phyloP scores from a whole-genome alignment of 1,284 basidiomycete species.

The Trametes versicolor region DNA sequence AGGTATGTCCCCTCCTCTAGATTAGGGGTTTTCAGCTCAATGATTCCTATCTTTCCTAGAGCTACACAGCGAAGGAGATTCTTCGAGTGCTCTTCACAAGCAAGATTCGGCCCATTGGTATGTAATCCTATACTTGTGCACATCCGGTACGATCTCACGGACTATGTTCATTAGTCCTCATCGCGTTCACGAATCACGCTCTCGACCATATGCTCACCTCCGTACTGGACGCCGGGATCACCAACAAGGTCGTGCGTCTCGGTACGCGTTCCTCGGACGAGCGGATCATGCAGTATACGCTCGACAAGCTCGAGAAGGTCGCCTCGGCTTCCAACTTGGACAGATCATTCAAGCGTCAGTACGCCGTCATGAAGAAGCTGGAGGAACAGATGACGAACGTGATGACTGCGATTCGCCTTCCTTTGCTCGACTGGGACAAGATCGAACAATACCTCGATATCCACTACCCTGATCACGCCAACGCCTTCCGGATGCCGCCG shows the following conservation, averaged over 20 bases:
- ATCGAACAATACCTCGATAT: conserved; percentile 53
- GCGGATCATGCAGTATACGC: conserved; percentile 62
- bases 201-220: conserved; percentile 75
- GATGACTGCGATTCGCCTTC: conserved; percentile 51
- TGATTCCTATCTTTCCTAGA: conserved; percentile 48
- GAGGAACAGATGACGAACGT: conserved; percentile 56
- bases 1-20: conserved; percentile 50
- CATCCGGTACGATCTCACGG: background rate
- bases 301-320: conserved; percentile 63
- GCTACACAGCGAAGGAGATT: conserved; percentile 74
- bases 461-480: conserved; percentile 56
- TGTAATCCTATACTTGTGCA: background rate
- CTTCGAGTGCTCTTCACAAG: conserved; percentile 62
- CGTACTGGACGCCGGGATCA: conserved; percentile 69
- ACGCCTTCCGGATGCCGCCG: conserved; percentile 50
- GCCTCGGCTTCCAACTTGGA: conserved; percentile 54
- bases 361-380: conserved; percentile 54
- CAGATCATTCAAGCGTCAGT: conserved; percentile 45
- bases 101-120: conserved; percentile 51
- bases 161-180: conserved; percentile 57
- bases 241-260: conserved; percentile 67
- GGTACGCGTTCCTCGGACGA: conserved; percentile 71
- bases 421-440: conserved; percentile 47
- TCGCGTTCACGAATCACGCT: conserved; percentile 82
- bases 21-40: background rate